A percentile compares a stretch with the other conserved stretches of the same genome.
Evolutionary conservation across 805 yeast species (phyloP).

Genomic region (Candida mattraensis): DNA sequence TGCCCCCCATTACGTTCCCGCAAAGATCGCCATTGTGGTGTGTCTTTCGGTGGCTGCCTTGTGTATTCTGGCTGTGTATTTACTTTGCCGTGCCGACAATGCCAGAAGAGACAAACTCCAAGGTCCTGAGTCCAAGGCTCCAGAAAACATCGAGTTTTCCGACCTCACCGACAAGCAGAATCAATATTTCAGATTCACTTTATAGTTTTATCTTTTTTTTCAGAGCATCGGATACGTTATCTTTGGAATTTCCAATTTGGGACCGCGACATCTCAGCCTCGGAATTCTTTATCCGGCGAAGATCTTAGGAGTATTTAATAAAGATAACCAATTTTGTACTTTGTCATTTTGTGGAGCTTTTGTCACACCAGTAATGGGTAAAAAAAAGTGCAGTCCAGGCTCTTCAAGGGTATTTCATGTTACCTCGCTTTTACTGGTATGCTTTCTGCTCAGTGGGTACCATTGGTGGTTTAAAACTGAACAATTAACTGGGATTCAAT

Average conservation of each 20-base stretch:
- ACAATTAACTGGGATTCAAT: no score
- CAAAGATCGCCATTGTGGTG: slow-evolving; percentile 43
- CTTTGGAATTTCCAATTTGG: slow-evolving; percentile 1
- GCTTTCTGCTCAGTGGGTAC: no score
- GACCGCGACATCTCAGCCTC: no score
- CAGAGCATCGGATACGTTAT: no score
- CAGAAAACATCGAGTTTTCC: slow-evolving; percentile 28
- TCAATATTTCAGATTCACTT: slow-evolving; percentile 50
- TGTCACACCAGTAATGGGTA: no score
- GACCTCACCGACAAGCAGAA: slow-evolving; percentile 52
- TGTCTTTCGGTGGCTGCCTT: slow-evolving; percentile 35
- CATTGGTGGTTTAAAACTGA: no score
- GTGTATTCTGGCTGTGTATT: slow-evolving; percentile 9
- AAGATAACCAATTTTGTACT: not conserved
- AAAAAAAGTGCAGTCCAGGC: no score
- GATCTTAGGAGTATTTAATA: no score
- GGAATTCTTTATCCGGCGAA: no score
- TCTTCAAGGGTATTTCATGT: no score
- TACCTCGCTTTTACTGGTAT: no score
- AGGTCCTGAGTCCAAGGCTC: slow-evolving; percentile 25
- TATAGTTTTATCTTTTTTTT: slow-evolving; percentile 6
- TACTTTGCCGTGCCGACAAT: slow-evolving; percentile 39
- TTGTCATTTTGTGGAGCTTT: not conserved
- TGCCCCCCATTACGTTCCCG: slow-evolving; percentile 42
- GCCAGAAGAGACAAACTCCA: slow-evolving; percentile 39